Base-by-base conservation (phyloP, 2,329 filamentous ascomycete species). In the Monosporascus sp. region DNA sequence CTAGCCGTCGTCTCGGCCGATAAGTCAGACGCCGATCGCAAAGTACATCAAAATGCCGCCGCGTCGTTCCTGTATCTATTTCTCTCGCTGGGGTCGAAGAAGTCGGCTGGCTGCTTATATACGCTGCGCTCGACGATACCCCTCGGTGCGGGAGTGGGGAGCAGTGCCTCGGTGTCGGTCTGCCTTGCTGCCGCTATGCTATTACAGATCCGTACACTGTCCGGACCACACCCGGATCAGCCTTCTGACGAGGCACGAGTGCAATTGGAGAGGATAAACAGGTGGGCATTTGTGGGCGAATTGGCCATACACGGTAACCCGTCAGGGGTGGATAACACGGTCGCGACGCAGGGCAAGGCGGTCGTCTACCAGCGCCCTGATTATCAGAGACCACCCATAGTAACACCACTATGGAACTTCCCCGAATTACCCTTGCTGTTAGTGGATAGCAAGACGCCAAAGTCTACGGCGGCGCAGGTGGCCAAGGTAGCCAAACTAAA, bases 251-350 rank as follows among this genome's bases (percentile, higher is more conserved):
- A 99, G 72, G 90, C 90, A n/a, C 85, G 89, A 55, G 72, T 91
- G 44, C 93, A 99, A 68, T 81, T 97, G 31, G 92, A 97, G 73
- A 85, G 93, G 58, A 97, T 99, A 73, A 99, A 99, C 71, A 83
- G 89, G 56, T 99, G 95, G 94, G 92, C 94, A 0, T 97, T 97
- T 70, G 94, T 99, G 1, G 88, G 88, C 24, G 94, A 99, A 70
- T 88, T 97, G 84, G 94, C 91, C 72, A 97, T 97, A 58, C 94
- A 99, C 67, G 94, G 93, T 38, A 97, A 96, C 65, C 94, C 94
- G 1, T 96, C 90, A 0, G 94, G 94, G 0, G 90, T 99, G 44
- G 94, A 99, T 72, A 99, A 99, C 70, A 99, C 94, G 3, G 93
- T 99, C 27, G 82, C 93, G 14, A 89, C 92, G 14, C 89, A 95